Conservation (phyloP, 257 asterid species). For the Ballota nigra region DNA sequence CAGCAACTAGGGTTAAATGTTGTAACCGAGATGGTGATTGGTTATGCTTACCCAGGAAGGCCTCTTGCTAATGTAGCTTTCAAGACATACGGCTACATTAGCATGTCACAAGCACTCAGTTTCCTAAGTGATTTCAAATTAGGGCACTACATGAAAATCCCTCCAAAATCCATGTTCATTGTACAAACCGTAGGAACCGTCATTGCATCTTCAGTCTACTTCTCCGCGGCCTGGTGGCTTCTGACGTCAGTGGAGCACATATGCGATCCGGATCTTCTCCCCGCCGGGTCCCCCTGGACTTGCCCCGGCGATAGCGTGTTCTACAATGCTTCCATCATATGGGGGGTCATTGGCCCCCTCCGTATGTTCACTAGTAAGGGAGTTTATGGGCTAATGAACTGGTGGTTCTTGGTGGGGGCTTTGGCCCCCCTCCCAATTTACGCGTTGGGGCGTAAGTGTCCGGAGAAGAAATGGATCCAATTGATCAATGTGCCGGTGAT, state of each 20-base stretch:
- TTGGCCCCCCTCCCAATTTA: conserved; percentile 52
- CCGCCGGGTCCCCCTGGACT: conserved; percentile 68
- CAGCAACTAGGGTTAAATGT: conserved; percentile 76
- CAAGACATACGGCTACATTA: conserved; percentile 75
- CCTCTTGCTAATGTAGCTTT: conserved; percentile 89
- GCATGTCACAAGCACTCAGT: conserved; percentile 73
- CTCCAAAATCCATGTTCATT: conserved; percentile 82
- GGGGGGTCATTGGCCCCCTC: conserved; percentile 78
- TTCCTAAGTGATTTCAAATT: conserved; percentile 76
- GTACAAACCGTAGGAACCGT: conserved; percentile 64
- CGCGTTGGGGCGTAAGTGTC: conserved; percentile 44
- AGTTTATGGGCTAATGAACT: conserved; percentile 50
- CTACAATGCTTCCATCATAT: conserved; percentile 72
- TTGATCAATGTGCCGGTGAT: conserved; percentile 63
- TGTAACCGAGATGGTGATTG: conserved; percentile 65
- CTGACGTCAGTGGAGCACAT: conserved; percentile 46
- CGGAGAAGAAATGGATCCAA: conserved; percentile 51
- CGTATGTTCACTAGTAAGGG: conserved; percentile 46
- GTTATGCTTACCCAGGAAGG: conserved; percentile 59
- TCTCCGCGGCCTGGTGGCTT: conserved; percentile 60
- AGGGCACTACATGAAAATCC: conserved; percentile 85
- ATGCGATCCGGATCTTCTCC: conserved; percentile 51
- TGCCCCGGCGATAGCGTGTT: conserved; percentile 57
- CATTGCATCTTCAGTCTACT: conserved; percentile 61
- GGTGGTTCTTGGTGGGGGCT: conserved; percentile 62